These are phyloP conservation scores for Trichoderma sp. DNA, from an alignment of 2,329 filamentous ascomycete species.

Conservation along the genomic window DNA sequence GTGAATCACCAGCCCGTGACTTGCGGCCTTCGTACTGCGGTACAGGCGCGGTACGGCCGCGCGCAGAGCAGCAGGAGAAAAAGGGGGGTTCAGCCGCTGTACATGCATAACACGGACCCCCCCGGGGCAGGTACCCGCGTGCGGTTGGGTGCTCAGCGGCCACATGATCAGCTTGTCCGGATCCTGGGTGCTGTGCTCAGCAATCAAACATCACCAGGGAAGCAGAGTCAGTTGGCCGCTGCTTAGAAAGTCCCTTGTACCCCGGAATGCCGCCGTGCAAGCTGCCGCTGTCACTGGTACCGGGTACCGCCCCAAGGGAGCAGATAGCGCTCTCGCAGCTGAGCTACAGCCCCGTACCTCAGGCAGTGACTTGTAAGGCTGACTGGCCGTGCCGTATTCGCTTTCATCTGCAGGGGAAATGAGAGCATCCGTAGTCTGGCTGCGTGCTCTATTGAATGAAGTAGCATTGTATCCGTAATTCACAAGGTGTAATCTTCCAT, in stretches of 20 bases:
- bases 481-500: background rate
- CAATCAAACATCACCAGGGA: constrained; percentile 7
- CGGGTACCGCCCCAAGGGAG: background rate
- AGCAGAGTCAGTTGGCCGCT: background rate
- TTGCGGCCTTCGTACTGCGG: background rate
- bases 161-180: constrained; percentile 18
- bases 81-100: background rate
- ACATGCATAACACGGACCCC: background rate
- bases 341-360: background rate
- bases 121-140: background rate
- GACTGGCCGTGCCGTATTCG: constrained; percentile 9
- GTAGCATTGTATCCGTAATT: no score
- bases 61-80: background rate
- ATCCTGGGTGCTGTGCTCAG: background rate
- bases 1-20: constrained; percentile 4
- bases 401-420: background rate
- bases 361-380: background rate
- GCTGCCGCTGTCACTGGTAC: background rate
- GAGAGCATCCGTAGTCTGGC: background rate
- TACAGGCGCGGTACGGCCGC: background rate
- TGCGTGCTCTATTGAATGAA: background rate
- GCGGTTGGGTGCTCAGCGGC: background rate
- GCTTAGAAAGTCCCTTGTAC: background rate
- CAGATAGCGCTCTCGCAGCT: background rate
- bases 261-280: background rate